Conservation (phyloP, 2,329 filamentous ascomycete species). For the Nannizzia gypsea region DNA sequence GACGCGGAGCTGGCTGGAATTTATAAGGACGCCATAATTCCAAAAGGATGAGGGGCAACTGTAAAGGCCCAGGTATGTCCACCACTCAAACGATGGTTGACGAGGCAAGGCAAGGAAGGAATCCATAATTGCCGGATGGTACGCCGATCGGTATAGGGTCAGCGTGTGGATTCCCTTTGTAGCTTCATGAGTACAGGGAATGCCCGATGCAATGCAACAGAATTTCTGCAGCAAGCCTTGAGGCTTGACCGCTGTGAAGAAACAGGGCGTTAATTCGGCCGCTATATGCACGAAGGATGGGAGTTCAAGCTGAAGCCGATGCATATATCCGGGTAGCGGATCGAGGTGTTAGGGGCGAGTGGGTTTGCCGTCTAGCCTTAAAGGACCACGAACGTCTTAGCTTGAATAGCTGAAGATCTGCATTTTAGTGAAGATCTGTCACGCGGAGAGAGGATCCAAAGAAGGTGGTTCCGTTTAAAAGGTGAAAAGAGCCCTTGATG, state of each 20-base stretch:
- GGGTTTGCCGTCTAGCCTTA: not conserved
- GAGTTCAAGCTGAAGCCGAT: not conserved
- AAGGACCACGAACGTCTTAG: not conserved
- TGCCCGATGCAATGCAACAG: not conserved
- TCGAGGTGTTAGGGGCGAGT: not conserved
- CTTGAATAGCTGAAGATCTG: not conserved
- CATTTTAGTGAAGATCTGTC: not conserved
- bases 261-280: not conserved
- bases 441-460: not conserved
- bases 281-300: not conserved
- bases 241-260: not conserved
- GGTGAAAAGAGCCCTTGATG: not conserved
- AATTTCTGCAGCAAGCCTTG: not conserved
- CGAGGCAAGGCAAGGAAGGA: not conserved
- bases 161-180: not conserved
- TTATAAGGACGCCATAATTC: not conserved
- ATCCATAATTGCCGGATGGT: not conserved
- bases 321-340: not conserved
- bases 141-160: not conserved
- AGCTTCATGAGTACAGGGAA: not conserved
- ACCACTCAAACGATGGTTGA: not conserved
- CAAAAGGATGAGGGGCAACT: not conserved
- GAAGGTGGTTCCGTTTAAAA: not conserved
- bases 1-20: not conserved
- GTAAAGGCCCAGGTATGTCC: not conserved